Conservation (phyloP, 1,139 yeast species). For the Blastobotrys illinoisensis region DNA sequence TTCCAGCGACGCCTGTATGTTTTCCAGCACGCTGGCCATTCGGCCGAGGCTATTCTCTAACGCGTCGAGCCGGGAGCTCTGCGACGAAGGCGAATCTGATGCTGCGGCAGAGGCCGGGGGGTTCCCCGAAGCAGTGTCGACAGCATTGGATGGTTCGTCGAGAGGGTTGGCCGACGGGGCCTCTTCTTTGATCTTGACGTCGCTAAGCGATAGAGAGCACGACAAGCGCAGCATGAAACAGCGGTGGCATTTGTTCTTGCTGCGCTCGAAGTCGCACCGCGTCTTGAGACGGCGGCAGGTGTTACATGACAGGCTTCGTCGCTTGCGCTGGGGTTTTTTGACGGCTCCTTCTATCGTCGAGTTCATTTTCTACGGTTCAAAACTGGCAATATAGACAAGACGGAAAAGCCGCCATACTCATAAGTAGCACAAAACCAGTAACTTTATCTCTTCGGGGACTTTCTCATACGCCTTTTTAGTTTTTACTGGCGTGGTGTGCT, state of each 20-base stretch:
- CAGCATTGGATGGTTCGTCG: not conserved
- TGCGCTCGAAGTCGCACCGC: conserved; percentile 44
- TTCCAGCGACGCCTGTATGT: not conserved
- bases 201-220: conserved; percentile 37
- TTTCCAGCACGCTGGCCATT: conserved; percentile 1
- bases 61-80: not conserved
- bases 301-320: conserved; percentile 45
- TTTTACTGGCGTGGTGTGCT: not conserved
- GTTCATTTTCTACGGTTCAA: not conserved
- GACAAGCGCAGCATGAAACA: conserved; percentile 42
- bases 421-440: not conserved
- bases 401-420: not conserved
- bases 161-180: not conserved
- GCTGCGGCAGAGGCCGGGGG: not conserved
- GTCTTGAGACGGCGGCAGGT: conserved; percentile 51
- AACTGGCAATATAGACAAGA: not conserved
- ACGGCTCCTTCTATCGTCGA: not conserved
- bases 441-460: not conserved
- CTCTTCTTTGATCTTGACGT: conserved; percentile 1
- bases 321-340: conserved; percentile 24
- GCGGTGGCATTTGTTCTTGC: conserved; percentile 42
- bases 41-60: not conserved
- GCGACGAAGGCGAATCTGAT: not conserved
- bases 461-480: not conserved
- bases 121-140: not conserved